Evolutionary conservation across 441 rosid genomes (phyloP), one percentile per base, ranked within the genome.

Genomic region (Euphorbia celastroides): DNA sequence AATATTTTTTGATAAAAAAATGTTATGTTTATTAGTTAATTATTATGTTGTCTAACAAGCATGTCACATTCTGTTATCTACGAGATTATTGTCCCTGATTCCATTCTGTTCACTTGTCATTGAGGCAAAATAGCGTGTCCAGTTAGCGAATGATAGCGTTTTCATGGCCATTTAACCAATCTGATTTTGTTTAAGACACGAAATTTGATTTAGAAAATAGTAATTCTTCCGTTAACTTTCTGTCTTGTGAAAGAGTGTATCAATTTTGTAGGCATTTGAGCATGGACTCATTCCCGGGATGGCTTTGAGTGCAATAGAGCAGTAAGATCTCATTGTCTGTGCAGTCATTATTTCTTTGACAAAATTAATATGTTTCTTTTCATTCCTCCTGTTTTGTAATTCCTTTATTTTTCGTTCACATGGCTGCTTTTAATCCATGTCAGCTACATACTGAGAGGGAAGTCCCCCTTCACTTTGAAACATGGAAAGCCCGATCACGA

Each of bases 401-500:
- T n/a, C n/a, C 25, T n/a, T 50, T 28, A 31, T 27, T 8, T 63
- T 23, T 28, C 26, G 31, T 59, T 68, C 52, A 34, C 26, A 52
- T 58, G 44, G 55, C 67, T 63, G 13, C 50, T 31, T 34, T n/a
- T n/a, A n/a, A 31, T 72, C 57, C 74, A 55, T 74, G 51, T 71
- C 88, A 91, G 99, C 84, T 91, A 91, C 72, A 67, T 91, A 67
- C 67, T 88, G 59, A 94, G 70, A 83, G 97, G 97, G 72, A 91
- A 76, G 77, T 79, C 73, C 30, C 88, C 96, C 22, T 79, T 82
- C 73, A 91, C 97, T 5, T 78, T 94, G 70, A 88, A 88, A 78
- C 97, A 91, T 69, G 96, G 99, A 57, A 89, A 87, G 77, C 92
- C 94, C 57, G 99, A 94, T 74, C 90, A 91, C 30, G 87, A 89